A percentile compares a stretch with the other conserved stretches of the same genome.
Conservation (phyloP, 164 flowering plant genomes). For the Annona squamosa region DNA sequence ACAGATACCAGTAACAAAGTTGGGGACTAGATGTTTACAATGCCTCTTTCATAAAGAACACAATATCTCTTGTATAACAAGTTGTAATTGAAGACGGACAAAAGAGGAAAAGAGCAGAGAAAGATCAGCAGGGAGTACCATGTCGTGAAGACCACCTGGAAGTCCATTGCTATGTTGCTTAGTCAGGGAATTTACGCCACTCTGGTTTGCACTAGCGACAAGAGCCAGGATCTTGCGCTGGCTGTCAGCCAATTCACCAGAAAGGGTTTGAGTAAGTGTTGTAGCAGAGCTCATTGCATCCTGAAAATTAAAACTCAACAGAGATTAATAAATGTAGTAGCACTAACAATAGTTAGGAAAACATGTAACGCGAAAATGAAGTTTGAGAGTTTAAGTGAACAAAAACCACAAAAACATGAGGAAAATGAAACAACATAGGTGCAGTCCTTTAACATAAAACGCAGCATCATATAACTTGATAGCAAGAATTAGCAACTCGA, state of each 20-base stretch:
- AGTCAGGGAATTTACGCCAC: conserved; percentile 42
- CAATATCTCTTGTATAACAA: neutral
- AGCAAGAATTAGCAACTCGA: neutral
- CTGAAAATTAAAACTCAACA: conserved; percentile 29
- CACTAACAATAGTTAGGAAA: neutral
- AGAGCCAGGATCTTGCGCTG: conserved; percentile 73
- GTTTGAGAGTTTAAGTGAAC: neutral
- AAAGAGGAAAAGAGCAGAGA: neutral
- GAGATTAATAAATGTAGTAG: neutral
- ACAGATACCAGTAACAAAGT: neutral
- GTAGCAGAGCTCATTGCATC: conserved; percentile 81
- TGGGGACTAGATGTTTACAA: neutral
- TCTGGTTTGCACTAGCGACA: conserved; percentile 39
- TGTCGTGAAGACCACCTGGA: conserved; percentile 53
- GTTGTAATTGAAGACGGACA: neutral
- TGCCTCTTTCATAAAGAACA: neutral
- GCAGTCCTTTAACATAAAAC: neutral
- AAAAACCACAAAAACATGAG: neutral
- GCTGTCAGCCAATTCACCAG: conserved; percentile 70
- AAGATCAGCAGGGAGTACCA: conserved; percentile 37
- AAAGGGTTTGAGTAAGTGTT: conserved; percentile 62
- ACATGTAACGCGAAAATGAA: neutral
- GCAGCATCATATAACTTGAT: neutral
- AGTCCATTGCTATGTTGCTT: conserved; percentile 72
- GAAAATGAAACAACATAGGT: neutral